Percentiles rank a stretch among this genome's conserved stretches.
These are phyloP conservation scores for Eucalyptus pauciflora DNA, from an alignment of 345 rosid species.

Conservation along the genomic window DNA sequence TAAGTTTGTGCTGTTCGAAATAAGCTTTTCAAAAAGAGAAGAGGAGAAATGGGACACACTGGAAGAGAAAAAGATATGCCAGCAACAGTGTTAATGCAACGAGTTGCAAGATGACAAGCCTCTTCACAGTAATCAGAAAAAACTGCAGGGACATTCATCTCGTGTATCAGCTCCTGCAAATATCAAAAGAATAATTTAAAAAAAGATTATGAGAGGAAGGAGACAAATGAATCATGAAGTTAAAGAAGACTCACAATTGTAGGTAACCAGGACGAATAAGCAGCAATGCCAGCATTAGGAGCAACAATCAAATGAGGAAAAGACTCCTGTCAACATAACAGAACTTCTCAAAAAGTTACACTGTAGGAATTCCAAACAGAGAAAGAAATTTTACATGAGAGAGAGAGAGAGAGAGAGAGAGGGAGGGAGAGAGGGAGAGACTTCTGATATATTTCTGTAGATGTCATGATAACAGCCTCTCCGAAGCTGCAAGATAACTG, in stretches of 20 bases:
- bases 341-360: background rate
- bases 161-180: constrained; percentile 61
- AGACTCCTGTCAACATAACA: constrained; percentile 33
- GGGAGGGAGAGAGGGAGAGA: background rate
- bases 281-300: constrained; percentile 85
- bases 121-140: constrained; percentile 96
- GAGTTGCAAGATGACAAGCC: constrained; percentile 80
- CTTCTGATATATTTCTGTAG: constrained; percentile 50
- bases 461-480: constrained; percentile 75
- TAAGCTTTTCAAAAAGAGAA: background rate
- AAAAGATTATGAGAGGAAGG: background rate
- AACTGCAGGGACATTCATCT: constrained; percentile 58
- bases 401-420: background rate
- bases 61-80: constrained; percentile 46
- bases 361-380: background rate
- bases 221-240: background rate
- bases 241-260: constrained; percentile 43
- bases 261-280: constrained; percentile 76
- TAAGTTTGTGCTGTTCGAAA: background rate
- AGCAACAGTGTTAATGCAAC: constrained; percentile 40
- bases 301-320: constrained; percentile 65
- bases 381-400: background rate
- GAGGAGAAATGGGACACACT: constrained; percentile 5
- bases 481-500: constrained; percentile 41
- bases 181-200: background rate